Percentiles rank a stretch among this genome's conserved stretches.
Evolutionary conservation across 2,329 filamentous ascomycete genomes (phyloP).

Genomic region (Myriosclerotinia curreyana): DNA sequence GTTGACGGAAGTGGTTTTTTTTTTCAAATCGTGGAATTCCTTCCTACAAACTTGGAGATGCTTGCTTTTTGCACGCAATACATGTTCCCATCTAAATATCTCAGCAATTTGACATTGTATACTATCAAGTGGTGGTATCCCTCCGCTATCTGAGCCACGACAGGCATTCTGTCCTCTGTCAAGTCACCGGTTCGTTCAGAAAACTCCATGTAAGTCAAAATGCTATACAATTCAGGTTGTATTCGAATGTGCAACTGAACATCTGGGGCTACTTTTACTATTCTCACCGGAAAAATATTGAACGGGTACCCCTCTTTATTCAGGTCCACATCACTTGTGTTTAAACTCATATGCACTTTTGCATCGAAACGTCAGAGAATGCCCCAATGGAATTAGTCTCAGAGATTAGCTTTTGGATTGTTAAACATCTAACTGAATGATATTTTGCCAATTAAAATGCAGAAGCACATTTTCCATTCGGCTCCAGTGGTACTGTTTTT

Average conservation of each 20-base stretch:
- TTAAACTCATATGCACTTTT: background rate
- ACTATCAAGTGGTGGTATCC: background rate
- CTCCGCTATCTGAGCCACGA: background rate
- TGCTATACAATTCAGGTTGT: background rate
- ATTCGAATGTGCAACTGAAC: slow-evolving; percentile 6
- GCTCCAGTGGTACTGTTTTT: background rate
- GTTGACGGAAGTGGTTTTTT: background rate
- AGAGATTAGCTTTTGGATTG: background rate
- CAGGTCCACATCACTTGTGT: background rate
- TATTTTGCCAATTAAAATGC: slow-evolving; percentile 2
- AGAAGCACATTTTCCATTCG: slow-evolving; percentile 19
- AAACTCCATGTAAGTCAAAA: background rate
- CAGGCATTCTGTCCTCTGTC: background rate
- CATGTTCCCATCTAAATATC: background rate
- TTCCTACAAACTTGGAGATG: background rate
- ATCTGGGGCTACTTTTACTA: background rate
- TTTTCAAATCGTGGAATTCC: background rate
- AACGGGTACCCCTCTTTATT: slow-evolving; percentile 16
- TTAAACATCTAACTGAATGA: background rate
- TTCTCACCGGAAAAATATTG: slow-evolving; percentile 9
- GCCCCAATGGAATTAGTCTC: background rate
- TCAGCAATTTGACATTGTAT: background rate
- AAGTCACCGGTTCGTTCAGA: background rate
- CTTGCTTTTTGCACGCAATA: background rate
- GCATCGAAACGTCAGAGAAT: background rate